phyloP scores from a whole-genome alignment of 176 grass and related monocot genomes.

The Phoenix roebelenii region DNA sequence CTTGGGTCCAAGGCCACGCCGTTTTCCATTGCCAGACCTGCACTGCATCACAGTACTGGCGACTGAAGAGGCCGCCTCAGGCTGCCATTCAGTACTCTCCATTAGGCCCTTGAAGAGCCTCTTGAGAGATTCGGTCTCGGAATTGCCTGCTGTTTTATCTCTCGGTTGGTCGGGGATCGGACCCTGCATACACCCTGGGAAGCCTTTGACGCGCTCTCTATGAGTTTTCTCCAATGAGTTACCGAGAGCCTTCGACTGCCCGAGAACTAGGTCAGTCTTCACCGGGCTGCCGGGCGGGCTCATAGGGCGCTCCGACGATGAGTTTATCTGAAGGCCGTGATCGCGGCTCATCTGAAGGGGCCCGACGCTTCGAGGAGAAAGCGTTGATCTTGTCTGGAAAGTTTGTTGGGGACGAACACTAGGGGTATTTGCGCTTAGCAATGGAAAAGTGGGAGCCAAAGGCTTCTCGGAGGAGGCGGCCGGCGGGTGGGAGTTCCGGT shows the following conservation, averaged over 20 bases:
- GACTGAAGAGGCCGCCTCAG: conserved; percentile 40
- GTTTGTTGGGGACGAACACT: no score
- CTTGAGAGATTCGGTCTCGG: conserved; percentile 8
- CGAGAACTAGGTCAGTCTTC: conserved; percentile 49
- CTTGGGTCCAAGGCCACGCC: conserved; percentile 15
- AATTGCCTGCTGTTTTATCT: no score
- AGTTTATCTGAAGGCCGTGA: no score
- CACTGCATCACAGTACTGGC: conserved; percentile 26
- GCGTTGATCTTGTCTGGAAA: no score
- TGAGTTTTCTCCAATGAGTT: background rate
- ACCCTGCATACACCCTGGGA: background rate
- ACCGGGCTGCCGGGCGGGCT: conserved; percentile 13
- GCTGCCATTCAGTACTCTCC: conserved; percentile 52
- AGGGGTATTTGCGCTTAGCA: no score
- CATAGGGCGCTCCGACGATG: background rate
- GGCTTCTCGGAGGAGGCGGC: background rate
- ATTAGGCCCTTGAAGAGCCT: conserved; percentile 40
- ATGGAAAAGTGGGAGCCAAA: no score
- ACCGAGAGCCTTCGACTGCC: background rate
- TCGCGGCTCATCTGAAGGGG: no score
- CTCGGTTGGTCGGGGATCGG: no score
- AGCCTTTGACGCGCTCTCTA: background rate
- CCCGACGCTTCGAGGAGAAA: no score
- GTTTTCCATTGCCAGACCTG: conserved; percentile 18
- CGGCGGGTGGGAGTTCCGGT: background rate